Percentiles rank a stretch among this genome's conserved stretches.
phyloP scores from a whole-genome alignment of 1,139 yeast genomes.

The Protomyces gravidus region DNA sequence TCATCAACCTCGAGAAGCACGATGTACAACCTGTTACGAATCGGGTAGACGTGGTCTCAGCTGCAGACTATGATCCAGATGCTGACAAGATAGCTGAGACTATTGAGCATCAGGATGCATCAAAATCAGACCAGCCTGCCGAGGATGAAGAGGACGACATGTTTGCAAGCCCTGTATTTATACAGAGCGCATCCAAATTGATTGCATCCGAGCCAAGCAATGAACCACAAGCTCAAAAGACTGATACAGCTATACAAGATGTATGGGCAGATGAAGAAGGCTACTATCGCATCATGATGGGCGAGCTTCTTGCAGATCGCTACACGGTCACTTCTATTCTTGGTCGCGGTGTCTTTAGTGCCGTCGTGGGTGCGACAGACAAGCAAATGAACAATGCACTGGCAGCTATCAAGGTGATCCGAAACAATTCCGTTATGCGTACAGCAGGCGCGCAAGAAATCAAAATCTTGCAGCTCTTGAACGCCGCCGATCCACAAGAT shows the following conservation, averaged over 20 bases:
- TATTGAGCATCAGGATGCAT: not conserved
- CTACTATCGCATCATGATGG: conserved; percentile 70
- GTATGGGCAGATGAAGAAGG: conserved; percentile 67
- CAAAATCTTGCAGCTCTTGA: conserved; percentile 63
- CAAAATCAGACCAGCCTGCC: not conserved
- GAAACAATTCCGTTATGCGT: conserved; percentile 42
- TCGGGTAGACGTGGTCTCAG: conserved; percentile 19
- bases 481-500: conserved; percentile 60
- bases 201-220: not conserved
- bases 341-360: conserved; percentile 67
- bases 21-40: not conserved
- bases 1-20: not conserved
- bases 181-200: not conserved
- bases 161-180: conserved; percentile 32
- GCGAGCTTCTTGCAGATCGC: conserved; percentile 59
- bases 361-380: conserved; percentile 40
- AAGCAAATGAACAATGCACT: conserved; percentile 40
- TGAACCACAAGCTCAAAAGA: not conserved
- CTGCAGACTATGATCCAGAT: conserved; percentile 32
- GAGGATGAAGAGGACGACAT: conserved; percentile 31
- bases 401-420: conserved; percentile 80
- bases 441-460: conserved; percentile 78
- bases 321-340: conserved; percentile 81
- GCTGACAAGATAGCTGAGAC: conserved; percentile 22
- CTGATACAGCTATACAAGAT: conserved; percentile 36